phyloP scores from a whole-genome alignment of 352 stramenopile species.

The Phytophthora fragariaefolia region DNA sequence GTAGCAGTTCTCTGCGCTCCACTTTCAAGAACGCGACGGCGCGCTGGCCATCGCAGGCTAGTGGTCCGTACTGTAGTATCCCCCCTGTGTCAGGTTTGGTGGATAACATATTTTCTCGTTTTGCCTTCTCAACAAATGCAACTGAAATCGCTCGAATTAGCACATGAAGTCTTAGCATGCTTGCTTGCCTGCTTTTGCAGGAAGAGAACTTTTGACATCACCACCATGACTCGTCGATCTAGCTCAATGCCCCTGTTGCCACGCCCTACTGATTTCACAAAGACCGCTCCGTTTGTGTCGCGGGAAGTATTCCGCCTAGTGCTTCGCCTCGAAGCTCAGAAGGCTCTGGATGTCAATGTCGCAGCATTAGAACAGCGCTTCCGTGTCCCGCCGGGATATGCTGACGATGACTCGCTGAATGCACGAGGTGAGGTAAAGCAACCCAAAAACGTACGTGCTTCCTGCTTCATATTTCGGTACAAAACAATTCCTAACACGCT shows the following conservation, averaged over 20 bases:
- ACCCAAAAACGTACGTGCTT: slow-evolving; percentile 31
- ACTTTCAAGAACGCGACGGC: slow-evolving; percentile 30
- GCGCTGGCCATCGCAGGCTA: slow-evolving; percentile 12
- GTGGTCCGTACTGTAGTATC: slow-evolving; percentile 40
- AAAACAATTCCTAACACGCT: not conserved
- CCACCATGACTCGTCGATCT: slow-evolving; percentile 14
- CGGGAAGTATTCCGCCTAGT: slow-evolving; percentile 77
- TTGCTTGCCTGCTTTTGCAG: slow-evolving; percentile 6
- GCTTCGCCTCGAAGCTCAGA: slow-evolving; percentile 64
- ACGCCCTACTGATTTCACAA: slow-evolving; percentile 12
- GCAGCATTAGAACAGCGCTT: slow-evolving; percentile 61
- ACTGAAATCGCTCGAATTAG: slow-evolving; percentile 22
- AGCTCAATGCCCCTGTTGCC: slow-evolving; percentile 19
- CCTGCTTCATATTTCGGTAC: not conserved
- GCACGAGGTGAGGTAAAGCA: slow-evolving; percentile 33
- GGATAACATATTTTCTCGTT: slow-evolving; percentile 32
- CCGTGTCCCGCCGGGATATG: slow-evolving; percentile 55
- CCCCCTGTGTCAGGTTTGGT: slow-evolving; percentile 25
- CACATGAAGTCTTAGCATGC: slow-evolving; percentile 9
- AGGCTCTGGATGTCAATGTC: slow-evolving; percentile 62
- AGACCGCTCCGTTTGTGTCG: slow-evolving; percentile 52
- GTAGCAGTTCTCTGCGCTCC: slow-evolving; percentile 18
- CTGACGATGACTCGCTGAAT: slow-evolving; percentile 46
- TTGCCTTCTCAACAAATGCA: slow-evolving; percentile 14
- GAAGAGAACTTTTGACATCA: no score